phyloP scores from a whole-genome alignment of 1,284 basidiomycete species.

The Thelephora terrestris region DNA sequence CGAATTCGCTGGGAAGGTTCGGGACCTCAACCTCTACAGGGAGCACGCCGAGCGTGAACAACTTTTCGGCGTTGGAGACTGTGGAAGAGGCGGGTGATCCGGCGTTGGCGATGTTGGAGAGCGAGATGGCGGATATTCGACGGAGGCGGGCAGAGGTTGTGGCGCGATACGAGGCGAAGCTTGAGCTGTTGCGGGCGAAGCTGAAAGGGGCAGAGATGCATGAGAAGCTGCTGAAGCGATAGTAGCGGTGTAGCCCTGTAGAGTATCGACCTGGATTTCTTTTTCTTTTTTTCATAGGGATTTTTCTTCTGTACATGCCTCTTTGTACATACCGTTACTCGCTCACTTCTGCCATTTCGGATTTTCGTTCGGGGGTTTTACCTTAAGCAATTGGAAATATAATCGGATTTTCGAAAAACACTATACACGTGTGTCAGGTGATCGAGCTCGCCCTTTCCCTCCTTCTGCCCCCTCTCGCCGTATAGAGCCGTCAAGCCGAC shows the following conservation, averaged over 20 bases:
- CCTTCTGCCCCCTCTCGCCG: too few species aligned
- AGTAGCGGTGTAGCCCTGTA: conserved; percentile 4
- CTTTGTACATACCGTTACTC: too few species aligned
- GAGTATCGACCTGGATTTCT: conserved; percentile 1
- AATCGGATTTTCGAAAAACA: too few species aligned
- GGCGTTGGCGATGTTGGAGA: conserved; percentile 29
- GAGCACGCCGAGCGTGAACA: conserved; percentile 38
- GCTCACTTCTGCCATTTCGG: too few species aligned
- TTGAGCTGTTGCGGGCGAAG: conserved; percentile 61
- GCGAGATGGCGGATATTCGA: conserved; percentile 54
- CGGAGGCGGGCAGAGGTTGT: conserved; percentile 51
- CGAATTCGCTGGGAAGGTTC: conserved; percentile 12
- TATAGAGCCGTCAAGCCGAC: too few species aligned
- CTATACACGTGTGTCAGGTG: too few species aligned
- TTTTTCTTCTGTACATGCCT: too few species aligned
- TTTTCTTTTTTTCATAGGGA: too few species aligned
- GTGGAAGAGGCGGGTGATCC: conserved; percentile 33
- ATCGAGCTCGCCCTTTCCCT: too few species aligned
- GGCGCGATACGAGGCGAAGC: conserved; percentile 49
- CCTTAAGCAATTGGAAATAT: too few species aligned
- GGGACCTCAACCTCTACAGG: conserved; percentile 24
- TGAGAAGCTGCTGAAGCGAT: conserved; percentile 48
- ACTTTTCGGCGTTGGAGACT: conserved; percentile 40
- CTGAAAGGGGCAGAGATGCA: conserved; percentile 66
- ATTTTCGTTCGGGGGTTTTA: too few species aligned